These are phyloP conservation scores for Hansfordia pulvinata DNA, from an alignment of 2,329 filamentous ascomycete species.

Conservation along the genomic window DNA sequence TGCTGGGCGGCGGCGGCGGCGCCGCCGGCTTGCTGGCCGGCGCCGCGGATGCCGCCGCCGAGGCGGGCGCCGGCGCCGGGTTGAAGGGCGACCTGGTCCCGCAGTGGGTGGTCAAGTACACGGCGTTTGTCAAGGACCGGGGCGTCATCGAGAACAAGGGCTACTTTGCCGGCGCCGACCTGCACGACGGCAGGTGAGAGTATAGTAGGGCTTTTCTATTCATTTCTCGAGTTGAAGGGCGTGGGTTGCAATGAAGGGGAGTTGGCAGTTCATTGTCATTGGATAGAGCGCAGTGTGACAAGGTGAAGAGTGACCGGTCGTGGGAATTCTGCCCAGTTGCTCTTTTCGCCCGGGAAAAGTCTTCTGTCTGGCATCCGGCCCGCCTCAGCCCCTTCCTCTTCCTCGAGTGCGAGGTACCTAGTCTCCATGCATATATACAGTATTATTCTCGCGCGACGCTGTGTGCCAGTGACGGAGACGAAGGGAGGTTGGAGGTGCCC, in stretches of 20 bases:
- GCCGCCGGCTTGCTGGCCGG: slow-evolving; percentile 67
- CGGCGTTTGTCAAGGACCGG: slow-evolving; percentile 82
- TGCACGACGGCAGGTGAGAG: slow-evolving; percentile 29
- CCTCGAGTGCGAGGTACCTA: no score
- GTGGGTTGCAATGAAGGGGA: neutral
- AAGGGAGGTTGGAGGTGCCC: no score
- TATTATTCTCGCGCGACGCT: no score
- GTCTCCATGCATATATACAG: no score
- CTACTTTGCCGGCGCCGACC: slow-evolving; percentile 79
- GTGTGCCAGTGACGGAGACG: no score
- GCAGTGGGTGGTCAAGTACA: slow-evolving; percentile 95
- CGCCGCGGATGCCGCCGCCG: slow-evolving; percentile 14
- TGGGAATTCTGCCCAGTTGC: no score
- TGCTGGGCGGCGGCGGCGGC: slow-evolving; percentile 58
- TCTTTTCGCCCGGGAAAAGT: neutral
- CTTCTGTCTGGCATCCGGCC: no score
- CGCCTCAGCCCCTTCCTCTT: no score
- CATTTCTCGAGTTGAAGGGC: slow-evolving; percentile 1
- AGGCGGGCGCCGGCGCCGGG: slow-evolving; percentile 30
- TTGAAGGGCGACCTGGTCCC: slow-evolving; percentile 69
- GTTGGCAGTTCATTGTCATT: slow-evolving; percentile 1
- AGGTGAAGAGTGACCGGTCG: neutral
- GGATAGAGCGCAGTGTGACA: slow-evolving; percentile 2
- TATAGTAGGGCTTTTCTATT: neutral
- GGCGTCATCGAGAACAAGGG: slow-evolving; percentile 98